phyloP scores from a whole-genome alignment of 2,329 filamentous ascomycete genomes.

The Pezicula rhizophila region DNA sequence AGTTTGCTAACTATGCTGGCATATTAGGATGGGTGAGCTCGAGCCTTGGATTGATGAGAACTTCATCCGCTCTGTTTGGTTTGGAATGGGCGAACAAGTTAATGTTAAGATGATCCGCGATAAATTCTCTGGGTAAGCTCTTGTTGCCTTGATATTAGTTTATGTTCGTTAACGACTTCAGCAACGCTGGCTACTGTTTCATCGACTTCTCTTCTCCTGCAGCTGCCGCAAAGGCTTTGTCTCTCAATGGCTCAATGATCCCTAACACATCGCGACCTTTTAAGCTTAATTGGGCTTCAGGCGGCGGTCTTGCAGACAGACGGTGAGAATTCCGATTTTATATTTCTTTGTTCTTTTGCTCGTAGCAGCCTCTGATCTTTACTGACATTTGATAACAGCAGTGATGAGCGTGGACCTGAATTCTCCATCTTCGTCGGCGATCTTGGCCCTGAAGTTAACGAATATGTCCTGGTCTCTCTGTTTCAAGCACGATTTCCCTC shows the following conservation, averaged over 20 bases:
- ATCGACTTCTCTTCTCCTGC: slow-evolving; percentile 83
- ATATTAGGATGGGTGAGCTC: slow-evolving; percentile 89
- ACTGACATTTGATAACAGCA: slow-evolving; percentile 31
- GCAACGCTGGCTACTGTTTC: slow-evolving; percentile 98
- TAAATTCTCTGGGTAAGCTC: slow-evolving; percentile 87
- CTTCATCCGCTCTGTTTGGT: slow-evolving; percentile 91
- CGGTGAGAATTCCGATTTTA: slow-evolving; percentile 51
- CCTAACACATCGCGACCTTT: slow-evolving; percentile 93
- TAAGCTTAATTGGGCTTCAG: slow-evolving; percentile 99
- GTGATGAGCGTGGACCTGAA: slow-evolving; percentile 93
- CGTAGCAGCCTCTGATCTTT: slow-evolving; percentile 2
- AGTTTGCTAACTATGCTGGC: background rate
- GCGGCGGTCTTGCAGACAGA: slow-evolving; percentile 89
- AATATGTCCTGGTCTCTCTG: slow-evolving; percentile 93
- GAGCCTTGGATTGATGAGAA: slow-evolving; percentile 99
- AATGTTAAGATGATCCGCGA: slow-evolving; percentile 99
- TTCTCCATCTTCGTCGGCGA: slow-evolving; percentile 98
- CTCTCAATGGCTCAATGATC: slow-evolving; percentile 80
- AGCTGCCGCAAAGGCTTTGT: slow-evolving; percentile 85
- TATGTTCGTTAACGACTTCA: slow-evolving; percentile 30
- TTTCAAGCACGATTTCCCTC: slow-evolving; percentile 95
- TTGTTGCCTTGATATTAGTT: slow-evolving; percentile 3
- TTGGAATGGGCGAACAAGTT: slow-evolving; percentile 85
- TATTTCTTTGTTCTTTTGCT: slow-evolving; percentile 17
- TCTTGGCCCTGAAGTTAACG: slow-evolving; percentile 95